Evolutionary conservation across 2,329 filamentous ascomycete genomes (phyloP), one percentile per base, ranked within the genome.

Genomic region (Daldinia sp.): DNA sequence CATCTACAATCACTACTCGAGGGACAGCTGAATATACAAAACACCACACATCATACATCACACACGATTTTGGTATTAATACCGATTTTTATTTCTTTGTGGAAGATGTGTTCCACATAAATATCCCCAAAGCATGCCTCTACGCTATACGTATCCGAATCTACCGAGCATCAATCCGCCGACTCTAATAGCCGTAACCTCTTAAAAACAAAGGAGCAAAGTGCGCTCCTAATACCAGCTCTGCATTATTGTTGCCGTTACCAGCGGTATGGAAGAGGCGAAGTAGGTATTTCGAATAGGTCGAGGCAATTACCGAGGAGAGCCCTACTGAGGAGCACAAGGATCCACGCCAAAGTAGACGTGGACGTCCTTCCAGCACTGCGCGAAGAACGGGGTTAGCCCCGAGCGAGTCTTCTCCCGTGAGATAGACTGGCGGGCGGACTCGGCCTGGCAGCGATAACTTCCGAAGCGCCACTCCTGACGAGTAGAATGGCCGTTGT

Each of bases 401-500:
- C 27, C 34, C 13, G 1, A 10, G 13, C 66, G 60, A 0, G 21
- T 21, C 43, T 62, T 63, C 58, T 67, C 66, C 7, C 58, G 61
- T 0, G 53, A n/a, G 50, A 70, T 67, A 0, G 64, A 29, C 57
- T 66, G 64, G 32, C 74, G 72, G 2, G 80, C 83, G 52, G 81
- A 78, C 73, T 85, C 79, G 0, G 83, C 78, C 77, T 87, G 85
- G 72, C 81, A 84, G 0, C 83, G 79, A 60, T 79, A 87, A 57
- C 83, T 85, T 0, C 82, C 83, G 66, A 87, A 87, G 9, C 80
- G 77, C 66, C 81, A 84, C 75, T 86, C 83, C 11, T 83, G 64
- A 1, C 80, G 76, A 0, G 66, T 65, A 35, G 43, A 35, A 3
- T 1, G 70, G 30, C 57, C 56, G 48, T 15, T 30, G n/a, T 11